A percentile compares a stretch with the other conserved stretches of the same genome.
These are phyloP conservation scores for Pseudotulostoma volvatum DNA, from an alignment of 495 filamentous ascomycete genomes.

Conservation along the genomic window DNA sequence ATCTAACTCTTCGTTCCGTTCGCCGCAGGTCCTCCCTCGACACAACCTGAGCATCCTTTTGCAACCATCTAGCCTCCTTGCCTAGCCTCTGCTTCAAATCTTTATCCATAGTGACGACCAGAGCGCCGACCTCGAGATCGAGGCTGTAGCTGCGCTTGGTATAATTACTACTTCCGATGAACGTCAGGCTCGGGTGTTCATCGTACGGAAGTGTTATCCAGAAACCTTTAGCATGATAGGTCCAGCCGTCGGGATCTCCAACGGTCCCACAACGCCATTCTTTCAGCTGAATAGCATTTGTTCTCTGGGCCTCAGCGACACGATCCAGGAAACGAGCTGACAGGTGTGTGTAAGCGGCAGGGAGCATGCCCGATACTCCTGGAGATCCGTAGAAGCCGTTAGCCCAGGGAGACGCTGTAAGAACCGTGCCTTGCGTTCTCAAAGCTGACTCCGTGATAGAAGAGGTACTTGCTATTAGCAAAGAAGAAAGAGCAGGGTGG, in stretches of 20 bases:
- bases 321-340: slow-evolving; percentile 64
- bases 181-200: slow-evolving; percentile 50
- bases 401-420: slow-evolving; percentile 86
- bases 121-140: slow-evolving; percentile 72
- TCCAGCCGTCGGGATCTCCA: slow-evolving; percentile 71
- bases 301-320: slow-evolving; percentile 40
- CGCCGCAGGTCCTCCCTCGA: slow-evolving; percentile 59
- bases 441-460: slow-evolving; percentile 8
- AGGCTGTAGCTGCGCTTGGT: slow-evolving; percentile 84
- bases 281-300: slow-evolving; percentile 52
- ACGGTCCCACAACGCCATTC: slow-evolving; percentile 84
- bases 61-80: slow-evolving; percentile 64
- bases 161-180: slow-evolving; percentile 90
- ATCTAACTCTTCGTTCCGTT: slow-evolving; percentile 64
- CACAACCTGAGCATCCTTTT: slow-evolving; percentile 48
- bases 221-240: slow-evolving; percentile 93
- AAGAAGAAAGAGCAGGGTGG: slow-evolving; percentile 57
- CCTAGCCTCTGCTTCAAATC: slow-evolving; percentile 54
- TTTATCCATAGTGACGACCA: slow-evolving; percentile 70
- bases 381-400: slow-evolving; percentile 91
- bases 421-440: slow-evolving; percentile 53
- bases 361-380: slow-evolving; percentile 77
- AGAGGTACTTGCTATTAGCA: slow-evolving; percentile 50
- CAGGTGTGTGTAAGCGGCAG: slow-evolving; percentile 79
- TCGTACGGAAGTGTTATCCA: slow-evolving; percentile 64